Evolutionary conservation across 2,329 filamentous ascomycete species (phyloP), one percentile per base, ranked within the genome.

Genomic region (Trematosphaeria pertusa): DNA sequence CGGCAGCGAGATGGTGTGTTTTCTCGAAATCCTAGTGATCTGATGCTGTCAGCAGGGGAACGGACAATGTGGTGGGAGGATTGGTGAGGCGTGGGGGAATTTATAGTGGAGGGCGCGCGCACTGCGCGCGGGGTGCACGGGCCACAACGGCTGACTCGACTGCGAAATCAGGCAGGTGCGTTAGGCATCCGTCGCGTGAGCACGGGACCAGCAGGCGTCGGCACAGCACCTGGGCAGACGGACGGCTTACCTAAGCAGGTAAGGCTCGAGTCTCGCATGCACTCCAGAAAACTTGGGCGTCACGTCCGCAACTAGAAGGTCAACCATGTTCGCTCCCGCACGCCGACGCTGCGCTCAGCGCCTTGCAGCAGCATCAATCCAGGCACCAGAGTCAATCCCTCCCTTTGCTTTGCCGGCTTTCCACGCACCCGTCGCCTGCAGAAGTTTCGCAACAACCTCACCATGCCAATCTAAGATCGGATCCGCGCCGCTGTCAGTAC

Each of bases 401-500:
- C 74, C 81, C 19, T 91, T 92, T 70, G 85, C 93, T 37, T 76
- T 89, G 11, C 88, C 89, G 10, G 85, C 87, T 37, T 86, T 91
- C 74, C 84, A 83, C 65, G 54, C 73, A 57, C 43, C 72, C 5
- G 54, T 57, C 45, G 64, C 72, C 56, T 52, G 66, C 36, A 78
- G 81, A 65, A 75, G 75, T 53, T 97, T 97, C 78, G 92, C 89
- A 46, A 86, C 85, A 32, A 87, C 89, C 33, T 69, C 84, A 42
- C 73, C 75, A 67, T 79, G 81, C 59, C 75, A 79, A 47, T 97
- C 93, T 34, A 94, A 97, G 79, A 87, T 99, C 53, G 94, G 94
- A 61, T 82, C 85, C 61, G 88, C 88, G 50, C 69, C 71, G 36
- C 62, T 74, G 37, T 72, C 70, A n/a, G 50, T 74, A 43, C 72